These are phyloP conservation scores for Candida silvicultrix DNA, from an alignment of 805 yeast genomes.

Conservation along the genomic window DNA sequence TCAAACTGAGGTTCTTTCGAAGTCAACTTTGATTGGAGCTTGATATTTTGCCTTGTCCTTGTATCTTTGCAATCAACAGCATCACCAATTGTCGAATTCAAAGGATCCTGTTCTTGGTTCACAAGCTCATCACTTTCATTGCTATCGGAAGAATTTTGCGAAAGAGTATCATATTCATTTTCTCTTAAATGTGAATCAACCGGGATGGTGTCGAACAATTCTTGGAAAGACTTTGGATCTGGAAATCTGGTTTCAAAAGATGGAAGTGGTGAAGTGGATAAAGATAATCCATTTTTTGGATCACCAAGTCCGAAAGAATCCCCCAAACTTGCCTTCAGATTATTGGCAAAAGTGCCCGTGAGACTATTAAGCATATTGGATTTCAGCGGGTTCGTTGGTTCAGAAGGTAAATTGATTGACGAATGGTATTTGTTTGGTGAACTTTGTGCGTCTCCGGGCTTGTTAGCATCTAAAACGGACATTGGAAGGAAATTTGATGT, in stretches of 20 bases:
- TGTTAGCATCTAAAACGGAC: neutral
- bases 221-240: conserved; percentile 12
- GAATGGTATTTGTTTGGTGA: neutral
- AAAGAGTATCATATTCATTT: neutral
- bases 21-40: neutral
- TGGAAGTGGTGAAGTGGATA: conserved; percentile 14
- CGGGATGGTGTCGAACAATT: conserved; percentile 6
- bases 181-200: neutral
- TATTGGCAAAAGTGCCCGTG: neutral
- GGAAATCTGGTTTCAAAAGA: conserved; percentile 15
- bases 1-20: neutral
- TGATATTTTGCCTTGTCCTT: neutral
- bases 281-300: neutral
- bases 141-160: too few species aligned
- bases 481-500: neutral
- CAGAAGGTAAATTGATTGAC: neutral
- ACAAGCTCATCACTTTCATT: neutral
- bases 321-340: neutral
- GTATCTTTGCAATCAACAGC: too few species aligned
- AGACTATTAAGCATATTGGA: neutral
- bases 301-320: neutral
- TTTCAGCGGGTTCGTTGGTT: neutral
- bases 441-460: neutral
- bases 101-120: too few species aligned
- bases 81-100: too few species aligned